These are phyloP conservation scores for Ophiostoma angusticollis DNA, from an alignment of 2,329 filamentous ascomycete species.

Conservation along the genomic window DNA sequence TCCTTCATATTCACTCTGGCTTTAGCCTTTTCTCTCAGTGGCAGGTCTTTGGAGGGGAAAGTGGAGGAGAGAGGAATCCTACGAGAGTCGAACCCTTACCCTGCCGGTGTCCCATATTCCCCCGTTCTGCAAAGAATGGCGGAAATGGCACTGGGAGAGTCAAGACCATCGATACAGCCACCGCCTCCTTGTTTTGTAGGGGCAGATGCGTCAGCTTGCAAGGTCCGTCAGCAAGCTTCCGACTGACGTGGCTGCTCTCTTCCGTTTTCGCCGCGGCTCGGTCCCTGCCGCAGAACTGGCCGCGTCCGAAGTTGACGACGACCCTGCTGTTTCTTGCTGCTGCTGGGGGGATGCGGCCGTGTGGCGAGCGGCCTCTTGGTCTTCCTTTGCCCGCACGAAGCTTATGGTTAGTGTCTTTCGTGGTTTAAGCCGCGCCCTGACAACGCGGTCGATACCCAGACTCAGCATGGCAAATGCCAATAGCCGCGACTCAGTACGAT, in stretches of 20 bases:
- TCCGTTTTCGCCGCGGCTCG: too few relatives aligned
- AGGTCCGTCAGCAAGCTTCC: too few relatives aligned
- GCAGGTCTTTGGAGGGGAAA: conserved; percentile 55
- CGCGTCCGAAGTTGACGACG: too few relatives aligned
- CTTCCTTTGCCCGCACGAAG: conserved; percentile 1
- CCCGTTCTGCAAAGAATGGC: conserved; percentile 4
- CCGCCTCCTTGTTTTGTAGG: background rate
- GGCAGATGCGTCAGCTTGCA: too few relatives aligned
- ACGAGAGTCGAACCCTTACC: conserved; percentile 40
- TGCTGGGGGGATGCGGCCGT: too few relatives aligned
- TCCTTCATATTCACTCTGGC: conserved; percentile 57
- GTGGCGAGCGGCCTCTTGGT: background rate
- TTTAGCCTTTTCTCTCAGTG: conserved; percentile 39
- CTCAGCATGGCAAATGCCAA: conserved; percentile 1
- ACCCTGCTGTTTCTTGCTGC: too few relatives aligned
- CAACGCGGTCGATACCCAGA: background rate
- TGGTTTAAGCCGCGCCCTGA: background rate
- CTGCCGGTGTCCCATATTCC: conserved; percentile 34
- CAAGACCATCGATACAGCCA: conserved; percentile 24
- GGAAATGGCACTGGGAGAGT: conserved; percentile 24
- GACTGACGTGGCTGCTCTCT: too few relatives aligned
- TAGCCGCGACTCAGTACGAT: background rate
- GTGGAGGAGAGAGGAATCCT: conserved; percentile 45
- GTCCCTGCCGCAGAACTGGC: too few relatives aligned
- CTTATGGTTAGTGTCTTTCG: background rate